Evolutionary conservation across 2,329 filamentous ascomycete genomes (phyloP).

Genomic region (Elsinoe batatas): DNA sequence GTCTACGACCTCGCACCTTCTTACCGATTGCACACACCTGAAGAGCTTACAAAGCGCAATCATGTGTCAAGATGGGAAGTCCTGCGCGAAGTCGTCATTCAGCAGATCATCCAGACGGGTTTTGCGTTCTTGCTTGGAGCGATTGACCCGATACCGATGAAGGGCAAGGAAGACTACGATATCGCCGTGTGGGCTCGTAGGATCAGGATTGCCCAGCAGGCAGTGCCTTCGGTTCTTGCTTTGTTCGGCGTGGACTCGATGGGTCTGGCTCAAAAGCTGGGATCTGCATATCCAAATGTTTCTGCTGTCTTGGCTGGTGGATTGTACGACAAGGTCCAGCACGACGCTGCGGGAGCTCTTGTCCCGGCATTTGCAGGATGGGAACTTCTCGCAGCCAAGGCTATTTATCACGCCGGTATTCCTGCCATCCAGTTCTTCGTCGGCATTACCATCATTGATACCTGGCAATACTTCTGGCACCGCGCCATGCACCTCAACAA

Average conservation of each 20-base stretch:
- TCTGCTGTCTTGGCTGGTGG: slow-evolving; percentile 71
- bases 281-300: slow-evolving; percentile 59
- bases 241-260: slow-evolving; percentile 66
- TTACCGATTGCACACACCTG: slow-evolving; percentile 90
- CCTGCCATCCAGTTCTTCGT: slow-evolving; percentile 67
- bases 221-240: slow-evolving; percentile 61
- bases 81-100: slow-evolving; percentile 78
- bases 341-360: slow-evolving; percentile 29
- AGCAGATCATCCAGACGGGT: slow-evolving; percentile 79
- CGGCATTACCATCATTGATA: slow-evolving; percentile 72
- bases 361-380: slow-evolving; percentile 69
- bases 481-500: slow-evolving; percentile 95
- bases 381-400: slow-evolving; percentile 66
- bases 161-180: slow-evolving; percentile 74
- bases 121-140: slow-evolving; percentile 58
- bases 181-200: slow-evolving; percentile 82
- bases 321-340: slow-evolving; percentile 53
- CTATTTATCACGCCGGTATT: slow-evolving; percentile 69
- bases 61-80: slow-evolving; percentile 78
- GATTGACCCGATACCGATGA: slow-evolving; percentile 63
- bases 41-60: slow-evolving; percentile 79
- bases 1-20: slow-evolving; percentile 75
- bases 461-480: slow-evolving; percentile 97
- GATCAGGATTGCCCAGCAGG: slow-evolving; percentile 66
- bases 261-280: slow-evolving; percentile 65